Evolutionary conservation across 768 basidiomycete species (phyloP), one percentile per base, ranked within the genome.

Genomic region (Polyporus arcularius): DNA sequence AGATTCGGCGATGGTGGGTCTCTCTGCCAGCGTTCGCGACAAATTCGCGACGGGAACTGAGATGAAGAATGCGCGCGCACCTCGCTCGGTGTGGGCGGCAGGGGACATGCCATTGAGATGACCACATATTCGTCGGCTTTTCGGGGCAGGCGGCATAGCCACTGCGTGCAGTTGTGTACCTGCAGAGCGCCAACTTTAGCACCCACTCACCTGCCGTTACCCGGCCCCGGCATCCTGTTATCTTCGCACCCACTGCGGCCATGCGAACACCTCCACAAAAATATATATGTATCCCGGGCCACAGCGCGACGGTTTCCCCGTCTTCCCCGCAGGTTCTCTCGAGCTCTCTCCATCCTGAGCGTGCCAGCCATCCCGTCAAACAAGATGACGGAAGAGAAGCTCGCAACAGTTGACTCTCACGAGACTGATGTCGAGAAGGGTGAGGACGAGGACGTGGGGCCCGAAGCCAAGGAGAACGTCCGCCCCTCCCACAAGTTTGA

Each of bases 401-500:
- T 58, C 28, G 15, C 54, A 11, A 59, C 52, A 43, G 49, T 56
- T 6, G 58, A 63, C 43, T 59, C 62, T 4, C 42, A 52, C 48
- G 61, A 60, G 26, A 52, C 53, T 15, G 60, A 62, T 40, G 55
- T 56, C 43, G 58, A 62, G 31, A 55, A 65, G 43, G 61, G 53
- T 38, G 32, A 26, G 5, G 43, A 12, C 14, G 54, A 57, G 39
- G 53, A 59, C n/a, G 43, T 60, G 40, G 52, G 59, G 11, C 26
- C 53, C 14, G 52, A 55, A 12, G 30, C 30, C 21, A n/a, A 52
- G 18, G 38, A 31, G 26, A 52, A 40, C 18, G 30, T 52, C 2
- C 41, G 43, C 18, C 46, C 39, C n/a, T 51, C 57, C 9, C 64
- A 57, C 30, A 68, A 59, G 21, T 43, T 69, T n/a, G 64, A 67